phyloP scores from a whole-genome alignment of 208 protist genomes.

The Trypanosoma melophagium region DNA sequence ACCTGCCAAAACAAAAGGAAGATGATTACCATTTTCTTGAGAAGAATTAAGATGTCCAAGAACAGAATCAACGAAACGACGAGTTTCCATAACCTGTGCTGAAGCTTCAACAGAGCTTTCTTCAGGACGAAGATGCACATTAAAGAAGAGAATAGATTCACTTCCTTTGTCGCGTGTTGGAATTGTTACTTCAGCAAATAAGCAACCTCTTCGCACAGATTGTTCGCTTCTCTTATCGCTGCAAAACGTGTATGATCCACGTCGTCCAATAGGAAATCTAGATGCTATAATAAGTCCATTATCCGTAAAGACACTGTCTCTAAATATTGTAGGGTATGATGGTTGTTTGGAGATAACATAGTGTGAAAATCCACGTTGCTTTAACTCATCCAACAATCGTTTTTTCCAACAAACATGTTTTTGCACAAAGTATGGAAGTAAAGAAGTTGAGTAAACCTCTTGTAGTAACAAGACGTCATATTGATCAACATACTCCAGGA shows the following conservation, averaged over 20 bases:
- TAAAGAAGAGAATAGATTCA: slow-evolving; percentile 73
- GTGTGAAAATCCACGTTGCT: slow-evolving; percentile 72
- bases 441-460: slow-evolving; percentile 81
- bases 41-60: slow-evolving; percentile 52
- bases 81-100: slow-evolving; percentile 75
- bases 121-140: slow-evolving; percentile 80
- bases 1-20: slow-evolving; percentile 72
- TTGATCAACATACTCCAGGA: slow-evolving; percentile 57
- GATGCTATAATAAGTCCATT: slow-evolving; percentile 89
- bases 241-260: slow-evolving; percentile 85
- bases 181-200: slow-evolving; percentile 83
- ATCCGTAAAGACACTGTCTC: slow-evolving; percentile 72
- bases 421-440: slow-evolving; percentile 79
- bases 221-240: slow-evolving; percentile 39
- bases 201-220: slow-evolving; percentile 63
- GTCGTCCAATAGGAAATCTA: slow-evolving; percentile 74
- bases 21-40: slow-evolving; percentile 21
- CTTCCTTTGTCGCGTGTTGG: slow-evolving; percentile 34
- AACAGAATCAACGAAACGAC: slow-evolving; percentile 63
- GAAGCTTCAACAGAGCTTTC: slow-evolving; percentile 50
- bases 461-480: slow-evolving; percentile 88
- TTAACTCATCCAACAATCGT: slow-evolving; percentile 67
- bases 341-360: slow-evolving; percentile 85
- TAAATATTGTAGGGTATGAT: slow-evolving; percentile 81
- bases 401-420: slow-evolving; percentile 75